Percentiles rank a stretch among this genome's conserved stretches.
Conservation (phyloP, 2,329 filamentous ascomycete genomes). For the Trichoderma sp. region DNA sequence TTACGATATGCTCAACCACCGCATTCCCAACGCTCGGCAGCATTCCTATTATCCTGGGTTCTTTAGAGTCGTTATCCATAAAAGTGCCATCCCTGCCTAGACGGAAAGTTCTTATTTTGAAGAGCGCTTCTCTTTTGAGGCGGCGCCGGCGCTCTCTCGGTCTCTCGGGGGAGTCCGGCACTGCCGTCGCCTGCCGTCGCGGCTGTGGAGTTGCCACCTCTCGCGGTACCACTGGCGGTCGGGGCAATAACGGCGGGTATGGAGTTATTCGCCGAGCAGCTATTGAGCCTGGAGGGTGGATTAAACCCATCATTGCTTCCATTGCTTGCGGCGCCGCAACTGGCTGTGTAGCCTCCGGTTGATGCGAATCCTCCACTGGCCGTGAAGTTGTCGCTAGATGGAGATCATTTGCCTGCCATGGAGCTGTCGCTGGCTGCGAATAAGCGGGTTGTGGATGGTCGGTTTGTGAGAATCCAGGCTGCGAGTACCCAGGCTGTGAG, state of each 20-base stretch:
- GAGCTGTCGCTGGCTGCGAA: background rate
- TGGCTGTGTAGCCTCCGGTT: background rate
- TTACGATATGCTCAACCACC: background rate
- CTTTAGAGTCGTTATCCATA: background rate
- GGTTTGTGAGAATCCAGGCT: background rate
- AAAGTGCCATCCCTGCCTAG: background rate
- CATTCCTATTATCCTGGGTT: background rate
- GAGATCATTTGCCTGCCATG: background rate
- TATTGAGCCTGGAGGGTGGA: too few relatives aligned
- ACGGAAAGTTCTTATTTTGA: background rate
- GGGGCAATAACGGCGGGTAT: too few relatives aligned
- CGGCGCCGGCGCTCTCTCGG: background rate
- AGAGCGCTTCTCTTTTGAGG: background rate
- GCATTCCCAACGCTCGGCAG: background rate
- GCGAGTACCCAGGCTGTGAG: background rate
- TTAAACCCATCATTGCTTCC: too few relatives aligned
- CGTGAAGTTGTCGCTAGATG: background rate
- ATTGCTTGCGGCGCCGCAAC: background rate
- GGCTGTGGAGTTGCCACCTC: background rate
- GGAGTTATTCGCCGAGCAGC: too few relatives aligned
- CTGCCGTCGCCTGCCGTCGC: background rate
- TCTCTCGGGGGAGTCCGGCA: background rate
- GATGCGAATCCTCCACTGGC: background rate
- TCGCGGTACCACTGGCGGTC: too few relatives aligned
- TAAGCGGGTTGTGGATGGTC: background rate